phyloP scores from a whole-genome alignment of 352 stramenopile genomes.

The Lagenidium giganteum region DNA sequence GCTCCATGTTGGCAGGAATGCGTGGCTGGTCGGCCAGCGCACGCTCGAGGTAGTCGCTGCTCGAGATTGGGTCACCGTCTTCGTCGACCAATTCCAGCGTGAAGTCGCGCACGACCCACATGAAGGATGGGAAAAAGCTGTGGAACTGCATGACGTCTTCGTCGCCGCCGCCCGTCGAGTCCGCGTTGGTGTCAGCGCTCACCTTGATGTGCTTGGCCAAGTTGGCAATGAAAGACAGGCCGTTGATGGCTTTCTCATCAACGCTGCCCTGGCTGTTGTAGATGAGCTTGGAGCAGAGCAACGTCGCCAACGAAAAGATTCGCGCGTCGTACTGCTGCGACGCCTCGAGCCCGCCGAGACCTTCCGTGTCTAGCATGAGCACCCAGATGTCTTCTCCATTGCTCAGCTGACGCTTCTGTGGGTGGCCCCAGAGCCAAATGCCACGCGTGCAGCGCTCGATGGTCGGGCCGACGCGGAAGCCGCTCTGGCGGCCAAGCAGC shows the following conservation, averaged over 20 bases:
- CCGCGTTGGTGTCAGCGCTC: constrained; percentile 27
- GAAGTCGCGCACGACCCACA: constrained; percentile 88
- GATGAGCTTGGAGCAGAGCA: constrained; percentile 85
- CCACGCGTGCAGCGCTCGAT: constrained; percentile 82
- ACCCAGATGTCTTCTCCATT: constrained; percentile 72
- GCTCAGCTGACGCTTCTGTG: constrained; percentile 47
- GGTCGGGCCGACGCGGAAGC: constrained; percentile 77
- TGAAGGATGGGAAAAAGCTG: constrained; percentile 85
- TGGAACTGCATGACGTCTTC: constrained; percentile 73
- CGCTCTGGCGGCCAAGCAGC: constrained; percentile 60
- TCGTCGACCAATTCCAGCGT: constrained; percentile 83
- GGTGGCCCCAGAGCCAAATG: constrained; percentile 84
- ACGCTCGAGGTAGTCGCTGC: constrained; percentile 78
- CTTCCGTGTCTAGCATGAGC: constrained; percentile 86
- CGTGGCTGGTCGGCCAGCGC: constrained; percentile 68
- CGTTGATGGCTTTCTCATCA: constrained; percentile 81
- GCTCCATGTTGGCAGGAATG: constrained; percentile 63
- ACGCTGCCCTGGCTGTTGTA: constrained; percentile 87
- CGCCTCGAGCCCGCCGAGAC: constrained; percentile 78
- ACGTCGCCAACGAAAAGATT: constrained; percentile 82
- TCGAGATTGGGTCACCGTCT: constrained; percentile 74
- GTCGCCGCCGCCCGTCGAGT: constrained; percentile 15
- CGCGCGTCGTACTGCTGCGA: constrained; percentile 83
- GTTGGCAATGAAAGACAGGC: constrained; percentile 85
- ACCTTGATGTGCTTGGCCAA: constrained; percentile 84